Evolutionary conservation across 2,329 filamentous ascomycete species (phyloP), one percentile per base, ranked within the genome.

Genomic region (Hypoxylon sp.): DNA sequence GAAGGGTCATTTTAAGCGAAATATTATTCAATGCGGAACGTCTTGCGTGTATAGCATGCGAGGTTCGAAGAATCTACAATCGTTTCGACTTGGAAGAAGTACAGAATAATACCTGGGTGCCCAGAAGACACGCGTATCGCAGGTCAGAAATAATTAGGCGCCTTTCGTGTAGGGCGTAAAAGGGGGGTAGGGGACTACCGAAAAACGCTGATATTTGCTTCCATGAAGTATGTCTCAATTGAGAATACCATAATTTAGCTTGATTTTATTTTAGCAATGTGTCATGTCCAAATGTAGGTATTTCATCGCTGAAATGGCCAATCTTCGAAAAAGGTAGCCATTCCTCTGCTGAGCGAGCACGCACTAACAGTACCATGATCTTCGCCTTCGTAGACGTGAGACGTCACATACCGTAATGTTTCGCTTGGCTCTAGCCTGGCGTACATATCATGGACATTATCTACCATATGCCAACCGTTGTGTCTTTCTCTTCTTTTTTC

Each of bases 321-420:
- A 17, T 59, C 32, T n/a, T 55, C 55, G 13, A 61, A 41, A 36
- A 61, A 61, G 1, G 50, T 59, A 11, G 36, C 42, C 8, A 55
- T 19, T 1, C 52, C 61, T 20, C 64, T 62, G 55, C 57, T 69
- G 7, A 70, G 12, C 0, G 63, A 65, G 9, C 63, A 63, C 7
- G 63, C 57, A 29, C 68, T 63, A 2, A 70, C 63, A 27, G 63
- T 69, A 2, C 64, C 60, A 45, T 71, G 68, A 44, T 71, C 68
- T 41, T 71, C 67, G 21, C 62, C 63, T 16, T 60, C 37, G 29
- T 69, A 69, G 7, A 57, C 59, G 4, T 51, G 60, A 2, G 44
- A 43, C 4, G 59, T 40, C 2, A 68, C 20, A 2, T 35, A 35
- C 3, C 51, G 19, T 9, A 69, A 26, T 4, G 36, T 37, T 1